phyloP scores from a whole-genome alignment of 805 yeast species.

The Ogataea minuta region DNA sequence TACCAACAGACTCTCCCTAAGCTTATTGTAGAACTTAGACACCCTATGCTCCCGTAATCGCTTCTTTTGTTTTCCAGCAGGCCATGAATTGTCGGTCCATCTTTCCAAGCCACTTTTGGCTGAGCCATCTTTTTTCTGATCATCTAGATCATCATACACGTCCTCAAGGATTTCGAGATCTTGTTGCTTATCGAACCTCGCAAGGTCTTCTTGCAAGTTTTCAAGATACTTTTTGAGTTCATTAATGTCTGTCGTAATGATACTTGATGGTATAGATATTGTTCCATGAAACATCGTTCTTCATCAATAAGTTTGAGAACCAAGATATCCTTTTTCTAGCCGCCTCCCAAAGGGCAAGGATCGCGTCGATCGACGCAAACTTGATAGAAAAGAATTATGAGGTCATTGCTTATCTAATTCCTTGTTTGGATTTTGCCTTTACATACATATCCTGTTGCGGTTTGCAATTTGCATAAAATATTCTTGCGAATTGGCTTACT shows the following conservation, averaged over 20 bases:
- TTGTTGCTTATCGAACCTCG: neutral
- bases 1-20: constrained; percentile 16
- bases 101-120: neutral
- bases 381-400: neutral
- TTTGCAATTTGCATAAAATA: constrained; percentile 8
- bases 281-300: constrained; percentile 18
- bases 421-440: constrained; percentile 13
- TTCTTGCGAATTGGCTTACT: neutral
- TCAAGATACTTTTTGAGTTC: constrained; percentile 15
- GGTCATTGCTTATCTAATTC: constrained; percentile 5
- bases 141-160: neutral
- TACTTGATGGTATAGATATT: constrained; percentile 15
- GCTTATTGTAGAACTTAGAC: constrained; percentile 17
- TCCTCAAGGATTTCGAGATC: constrained; percentile 1
- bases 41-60: constrained; percentile 15
- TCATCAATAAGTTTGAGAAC: neutral
- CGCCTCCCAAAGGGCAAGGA: constrained; percentile 9
- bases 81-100: neutral
- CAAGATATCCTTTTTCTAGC: constrained; percentile 2
- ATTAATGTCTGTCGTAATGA: constrained; percentile 10
- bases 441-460: constrained; percentile 12
- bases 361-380: neutral
- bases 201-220: constrained; percentile 15
- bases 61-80: neutral
- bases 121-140: neutral